These are phyloP conservation scores for Beauveria bassiana DNA, from an alignment of 2,329 filamentous ascomycete species.

Conservation along the genomic window DNA sequence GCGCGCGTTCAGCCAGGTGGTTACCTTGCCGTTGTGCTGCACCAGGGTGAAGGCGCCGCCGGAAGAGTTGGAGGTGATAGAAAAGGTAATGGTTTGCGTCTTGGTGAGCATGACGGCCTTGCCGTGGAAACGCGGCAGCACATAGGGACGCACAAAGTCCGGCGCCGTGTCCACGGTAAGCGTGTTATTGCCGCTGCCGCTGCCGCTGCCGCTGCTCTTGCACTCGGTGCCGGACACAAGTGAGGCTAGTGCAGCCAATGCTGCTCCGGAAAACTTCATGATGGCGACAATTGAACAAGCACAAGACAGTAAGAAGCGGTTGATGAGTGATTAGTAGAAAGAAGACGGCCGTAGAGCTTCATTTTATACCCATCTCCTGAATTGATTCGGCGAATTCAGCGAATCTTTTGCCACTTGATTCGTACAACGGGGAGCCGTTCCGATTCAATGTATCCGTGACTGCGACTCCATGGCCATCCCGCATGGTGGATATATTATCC, in stretches of 20 bases:
- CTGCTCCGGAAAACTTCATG: not conserved
- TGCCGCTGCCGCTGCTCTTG: not conserved
- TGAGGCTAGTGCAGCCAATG: not conserved
- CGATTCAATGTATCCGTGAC: not conserved
- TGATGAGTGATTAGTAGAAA: not conserved
- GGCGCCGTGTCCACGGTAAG: constrained; percentile 16
- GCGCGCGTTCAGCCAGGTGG: constrained; percentile 14
- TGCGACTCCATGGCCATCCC: not conserved
- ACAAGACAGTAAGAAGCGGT: not conserved
- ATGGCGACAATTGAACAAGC: not conserved
- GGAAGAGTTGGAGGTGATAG: constrained; percentile 18
- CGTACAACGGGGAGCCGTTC: not conserved
- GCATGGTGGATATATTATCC: not conserved
- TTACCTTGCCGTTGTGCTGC: constrained; percentile 16
- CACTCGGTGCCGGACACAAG: not conserved
- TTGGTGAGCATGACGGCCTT: constrained; percentile 16
- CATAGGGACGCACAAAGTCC: constrained; percentile 17
- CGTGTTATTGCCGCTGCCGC: not conserved
- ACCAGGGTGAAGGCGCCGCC: constrained; percentile 17
- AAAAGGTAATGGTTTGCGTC: constrained; percentile 18
- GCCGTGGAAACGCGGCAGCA: constrained; percentile 18
- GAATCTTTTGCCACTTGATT: not conserved
- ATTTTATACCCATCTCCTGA: not conserved
- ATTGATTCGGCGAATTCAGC: not conserved
- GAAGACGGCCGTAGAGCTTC: not conserved